Evolutionary conservation across 1,284 basidiomycete species (phyloP), one percentile per base, ranked within the genome.

Genomic region (Coniophora puteana): DNA sequence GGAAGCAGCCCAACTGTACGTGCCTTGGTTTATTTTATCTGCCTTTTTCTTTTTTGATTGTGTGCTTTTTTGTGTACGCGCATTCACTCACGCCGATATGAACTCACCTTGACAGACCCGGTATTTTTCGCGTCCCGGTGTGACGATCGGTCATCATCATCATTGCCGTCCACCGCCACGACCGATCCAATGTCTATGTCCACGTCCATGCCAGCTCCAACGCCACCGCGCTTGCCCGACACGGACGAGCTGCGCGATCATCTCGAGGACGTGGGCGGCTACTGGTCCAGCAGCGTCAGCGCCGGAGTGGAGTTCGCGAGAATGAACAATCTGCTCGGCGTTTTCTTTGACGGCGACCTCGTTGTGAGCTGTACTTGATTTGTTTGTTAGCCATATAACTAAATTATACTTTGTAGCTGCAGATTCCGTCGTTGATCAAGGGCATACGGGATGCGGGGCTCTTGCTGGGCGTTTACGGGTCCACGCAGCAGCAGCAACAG

Each of bases 1-100:
- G 96, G 94, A 99, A 99, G 67, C 96, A 99, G 66, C 96, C 96
- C 13, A 99, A 99, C 63, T 97, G 92, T 88, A 65, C 61, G 77
- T 62, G 32, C 37, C 35, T 41, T 44, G 43, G 28, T 47, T 45
- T 30, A 35, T 36, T 39, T 44, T 12, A 35, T 46, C 43, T 47
- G 49, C 23, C n/a, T n/a, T n/a, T n/a, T n/a, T n/a, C n/a, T n/a
- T n/a, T n/a, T n/a, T n/a, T n/a, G n/a, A n/a, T n/a, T n/a, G n/a
- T n/a, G n/a, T n/a, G n/a, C n/a, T n/a, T n/a, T n/a, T n/a, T n/a
- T n/a, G n/a, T n/a, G n/a, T n/a, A n/a, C n/a, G n/a, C n/a, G n/a
- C n/a, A n/a, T 51, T 54, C 46, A 35, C 42, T 22, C 20, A 42
- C 21, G 29, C 32, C 35, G 33, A 43, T 27, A 41, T 30, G 34